Conservation (phyloP, 2,329 filamentous ascomycete species). For the Penicillium vulpinum region DNA sequence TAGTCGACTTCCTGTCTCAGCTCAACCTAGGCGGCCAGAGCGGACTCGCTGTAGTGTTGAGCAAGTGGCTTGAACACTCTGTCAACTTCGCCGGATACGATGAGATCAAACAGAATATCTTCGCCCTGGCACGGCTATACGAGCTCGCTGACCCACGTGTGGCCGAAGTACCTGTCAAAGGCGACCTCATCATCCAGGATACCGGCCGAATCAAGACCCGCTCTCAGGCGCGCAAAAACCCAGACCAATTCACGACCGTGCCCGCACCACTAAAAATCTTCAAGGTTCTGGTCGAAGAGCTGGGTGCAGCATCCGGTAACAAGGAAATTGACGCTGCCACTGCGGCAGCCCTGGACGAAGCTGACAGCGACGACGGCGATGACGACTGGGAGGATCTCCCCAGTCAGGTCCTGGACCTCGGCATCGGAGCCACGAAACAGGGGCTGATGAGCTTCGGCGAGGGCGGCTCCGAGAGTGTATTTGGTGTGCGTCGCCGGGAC, state of each 20-base stretch:
- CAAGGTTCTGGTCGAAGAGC: slow-evolving; percentile 91
- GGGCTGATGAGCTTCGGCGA: slow-evolving; percentile 78
- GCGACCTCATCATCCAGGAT: slow-evolving; percentile 79
- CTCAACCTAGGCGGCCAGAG: slow-evolving; percentile 73
- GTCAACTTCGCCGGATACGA: slow-evolving; percentile 98
- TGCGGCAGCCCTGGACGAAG: slow-evolving; percentile 60
- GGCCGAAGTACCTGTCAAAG: slow-evolving; percentile 78
- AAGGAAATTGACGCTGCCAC: slow-evolving; percentile 55
- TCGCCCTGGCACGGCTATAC: slow-evolving; percentile 89
- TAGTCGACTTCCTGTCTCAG: slow-evolving; percentile 86
- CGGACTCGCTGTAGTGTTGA: slow-evolving; percentile 83
- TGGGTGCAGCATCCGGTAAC: slow-evolving; percentile 73
- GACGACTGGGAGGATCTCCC: slow-evolving; percentile 89
- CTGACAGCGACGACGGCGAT: slow-evolving; percentile 68
- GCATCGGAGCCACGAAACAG: slow-evolving; percentile 64
- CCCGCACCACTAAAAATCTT: slow-evolving; percentile 90
- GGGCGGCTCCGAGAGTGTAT: slow-evolving; percentile 50
- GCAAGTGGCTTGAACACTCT: slow-evolving; percentile 97
- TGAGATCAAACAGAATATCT: slow-evolving; percentile 94
- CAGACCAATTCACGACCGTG: slow-evolving; percentile 85
- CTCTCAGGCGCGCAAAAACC: slow-evolving; percentile 83
- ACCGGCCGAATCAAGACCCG: slow-evolving; percentile 89
- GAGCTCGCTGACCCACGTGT: slow-evolving; percentile 80
- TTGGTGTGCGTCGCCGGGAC: slow-evolving; percentile 66
- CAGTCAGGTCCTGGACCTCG: slow-evolving; percentile 74